Evolutionary conservation across 2,329 filamentous ascomycete genomes (phyloP), one percentile per base, ranked within the genome.

Genomic region (Parasarocladium wereldwijsianum): DNA sequence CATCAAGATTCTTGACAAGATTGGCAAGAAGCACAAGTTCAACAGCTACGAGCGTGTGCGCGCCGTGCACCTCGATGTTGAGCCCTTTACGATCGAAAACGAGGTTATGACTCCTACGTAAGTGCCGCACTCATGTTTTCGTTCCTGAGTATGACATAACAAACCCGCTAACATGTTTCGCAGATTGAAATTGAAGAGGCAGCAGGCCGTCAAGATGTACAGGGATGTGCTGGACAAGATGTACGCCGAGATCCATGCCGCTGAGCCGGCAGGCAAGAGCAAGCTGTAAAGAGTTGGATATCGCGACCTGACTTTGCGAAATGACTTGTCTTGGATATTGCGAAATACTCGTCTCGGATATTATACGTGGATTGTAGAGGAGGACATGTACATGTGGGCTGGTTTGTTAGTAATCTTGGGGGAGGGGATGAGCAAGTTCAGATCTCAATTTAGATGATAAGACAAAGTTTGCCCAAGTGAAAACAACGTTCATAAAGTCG

Each of bases 41-140:
- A 90, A 93, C 49, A 82, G 76, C 41, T 96, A 81, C 43, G 90
- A 98, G 64, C 72, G 73, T 39, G 76, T 96, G 26, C 71, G 68
- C 50, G 80, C 76, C 41, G 66, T 78, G 33, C 56, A 77, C 38
- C 57, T 98, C 41, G 76, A 79, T 43, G 43, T 94, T 10, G 90
- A 98, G 35, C 90, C 90, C 2, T 96, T 98, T 45, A 82, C 75
- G 1, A 75, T 96, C 39, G 86, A 93, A 29, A 98, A 98, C 49
- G 81, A 93, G 54, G 64, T 94, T 29, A 58, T 86, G 48, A 90
- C 82, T 13, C 82, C 83, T 14, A 92, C 83, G 81, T 87, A 69
- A 73, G 79, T 71, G 32, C 28, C 13, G 18, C 27, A 6, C 26
- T 4, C 13, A 8, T 18, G 9, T 6, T 22, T 11, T 23, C 12